Base-by-base conservation (phyloP, 176 grass and related monocot genomes). In the Triticum urartu region DNA sequence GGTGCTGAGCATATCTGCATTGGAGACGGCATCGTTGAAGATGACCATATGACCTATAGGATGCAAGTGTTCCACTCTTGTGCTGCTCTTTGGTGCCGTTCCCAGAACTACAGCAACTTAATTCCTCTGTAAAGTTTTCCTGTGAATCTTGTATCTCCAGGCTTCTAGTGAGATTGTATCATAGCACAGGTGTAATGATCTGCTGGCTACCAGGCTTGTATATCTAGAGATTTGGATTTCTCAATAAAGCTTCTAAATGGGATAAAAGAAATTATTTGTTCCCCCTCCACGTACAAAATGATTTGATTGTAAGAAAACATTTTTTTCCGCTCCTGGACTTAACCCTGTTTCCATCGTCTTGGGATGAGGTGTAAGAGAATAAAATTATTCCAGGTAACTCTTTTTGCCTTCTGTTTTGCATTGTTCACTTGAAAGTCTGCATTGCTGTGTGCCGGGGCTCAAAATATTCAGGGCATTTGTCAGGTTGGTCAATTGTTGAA, bases 131-230 rank as follows among this genome's bases (percentile, higher is more conserved):
- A 89, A 86, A 92, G 73, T 86, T 83, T 83, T 83, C 65, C 70
- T 91, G 67, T 87, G 78, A 87, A 92, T 82, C 56, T 86, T 83
- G 79, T 63, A 72, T 66, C 65, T 63, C 43, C 59, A 54, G 78
- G 26, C 30, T 81, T 72, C 47, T 80, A 86, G 79, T 68, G 69
- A 75, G 56, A 86, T 88, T 88, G 87, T 92, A 79, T 58, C 79
- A 84, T 92, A 92, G 83, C 87, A 89, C 79, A 89, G 83, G 86
- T 92, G 84, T 86, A 86, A 89, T 78, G 79, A 38, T 84, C 83
- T 69, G 80, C 26, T 83, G 65, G 87, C 26, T 67, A 52, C 80
- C 83, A 83, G 88, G 83, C 87, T 80, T 92, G 83, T 89, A 89
- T 86, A 92, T 86, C 67, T 86, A 83, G 83, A 74, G 84, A 86